Base-by-base conservation (phyloP, 2,329 filamentous ascomycete genomes). In the Penicillium occitanis region DNA sequence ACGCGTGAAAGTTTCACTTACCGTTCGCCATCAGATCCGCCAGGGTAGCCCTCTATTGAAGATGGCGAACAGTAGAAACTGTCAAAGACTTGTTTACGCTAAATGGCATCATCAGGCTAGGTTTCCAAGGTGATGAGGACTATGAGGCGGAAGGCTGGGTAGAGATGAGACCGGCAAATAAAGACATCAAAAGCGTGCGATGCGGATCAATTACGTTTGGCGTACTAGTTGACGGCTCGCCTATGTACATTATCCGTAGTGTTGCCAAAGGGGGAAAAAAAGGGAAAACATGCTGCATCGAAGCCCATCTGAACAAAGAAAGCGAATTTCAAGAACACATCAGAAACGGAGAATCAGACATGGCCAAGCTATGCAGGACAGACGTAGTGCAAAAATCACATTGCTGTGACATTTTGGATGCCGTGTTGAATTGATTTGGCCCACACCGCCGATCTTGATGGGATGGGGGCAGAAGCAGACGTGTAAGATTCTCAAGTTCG, bases 291-390 rank as follows among this genome's bases (percentile, higher is more conserved):
- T 37, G 10, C 53, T 37, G 33, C 53, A 57, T 57, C 11, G 33
- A 57, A 57, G n/a, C 1, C 53, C 33, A 7, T 22, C 19, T 37
- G n/a, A 48, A 40, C 53, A 57, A 40, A 57, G 53, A 37, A 37
- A 37, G 14, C 33, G n/a, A n/a, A 14, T 88, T 89, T 71, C 81
- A 11, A 40, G 53, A 55, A 37, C 53, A 40, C 33, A 37, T 40
- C n/a, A 40, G 19, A 37, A 37, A 57, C 33, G 19, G 53, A 40
- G 53, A 40, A 57, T 40, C 14, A 57, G 11, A 40, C 30, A 14
- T 22, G 19, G 53, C 33, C n/a, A 33, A 37, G 53, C 33, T 37
- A 37, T 57, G n/a, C 53, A 57, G 11, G 30, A 8, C 19, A 11
- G 33, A 57, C n/a, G 33, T 57, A 57, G 53, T 40, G 53, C 53